These are phyloP conservation scores for Fusarium algeriense DNA, from an alignment of 2,329 filamentous ascomycete genomes.

Conservation along the genomic window DNA sequence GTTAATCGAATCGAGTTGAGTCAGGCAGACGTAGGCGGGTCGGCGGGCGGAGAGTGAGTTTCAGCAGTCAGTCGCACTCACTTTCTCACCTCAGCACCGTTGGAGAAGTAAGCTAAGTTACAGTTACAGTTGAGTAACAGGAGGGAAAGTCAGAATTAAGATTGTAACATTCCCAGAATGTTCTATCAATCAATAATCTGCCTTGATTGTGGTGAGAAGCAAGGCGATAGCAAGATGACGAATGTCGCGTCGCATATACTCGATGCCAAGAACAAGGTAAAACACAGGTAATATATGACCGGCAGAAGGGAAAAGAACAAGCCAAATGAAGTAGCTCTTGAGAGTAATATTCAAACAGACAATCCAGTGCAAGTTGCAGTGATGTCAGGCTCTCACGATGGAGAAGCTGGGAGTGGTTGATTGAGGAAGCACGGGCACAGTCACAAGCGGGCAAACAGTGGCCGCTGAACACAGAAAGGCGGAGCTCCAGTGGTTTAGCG, in stretches of 20 bases:
- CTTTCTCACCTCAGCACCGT: constrained; percentile 8
- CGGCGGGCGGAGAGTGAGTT: constrained; percentile 30
- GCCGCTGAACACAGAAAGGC: not conserved
- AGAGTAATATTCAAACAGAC: constrained; percentile 8
- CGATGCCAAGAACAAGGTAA: not conserved
- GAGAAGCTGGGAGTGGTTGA: constrained; percentile 10
- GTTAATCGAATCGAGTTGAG: constrained; percentile 19
- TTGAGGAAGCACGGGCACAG: constrained; percentile 7
- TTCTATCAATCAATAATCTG: constrained; percentile 9
- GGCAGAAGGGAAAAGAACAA: constrained; percentile 7
- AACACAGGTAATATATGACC: constrained; percentile 3
- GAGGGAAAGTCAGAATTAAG: not conserved
- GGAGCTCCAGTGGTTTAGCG: constrained; percentile 30
- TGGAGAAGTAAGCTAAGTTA: constrained; percentile 5
- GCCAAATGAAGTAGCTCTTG: constrained; percentile 2
- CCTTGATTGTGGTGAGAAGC: constrained; percentile 13
- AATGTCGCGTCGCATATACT: constrained; percentile 26
- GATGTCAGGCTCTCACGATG: constrained; percentile 35
- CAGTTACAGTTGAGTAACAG: constrained; percentile 3
- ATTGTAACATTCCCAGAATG: constrained; percentile 37
- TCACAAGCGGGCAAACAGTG: constrained; percentile 4
- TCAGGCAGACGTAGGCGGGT: constrained; percentile 39
- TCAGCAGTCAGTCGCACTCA: constrained; percentile 15
- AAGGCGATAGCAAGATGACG: constrained; percentile 2
- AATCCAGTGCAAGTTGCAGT: constrained; percentile 15